Base-by-base conservation (phyloP, 768 basidiomycete genomes). In the Boletus reticuloceps region DNA sequence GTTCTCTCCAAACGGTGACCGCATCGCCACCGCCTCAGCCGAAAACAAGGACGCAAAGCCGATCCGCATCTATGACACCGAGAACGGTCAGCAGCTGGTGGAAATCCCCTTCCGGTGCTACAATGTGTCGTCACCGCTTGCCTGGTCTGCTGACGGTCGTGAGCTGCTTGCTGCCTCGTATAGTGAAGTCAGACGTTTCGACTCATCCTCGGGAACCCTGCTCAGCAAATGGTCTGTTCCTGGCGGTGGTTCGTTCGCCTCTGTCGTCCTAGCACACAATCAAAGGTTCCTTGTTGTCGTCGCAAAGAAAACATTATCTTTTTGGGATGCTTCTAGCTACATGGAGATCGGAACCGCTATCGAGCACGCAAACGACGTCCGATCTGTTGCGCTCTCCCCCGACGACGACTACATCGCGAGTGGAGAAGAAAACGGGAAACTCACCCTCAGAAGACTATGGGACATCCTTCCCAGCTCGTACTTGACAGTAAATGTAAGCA, bases 121-220 rank as follows among this genome's bases (percentile, higher is more conserved):
- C 12, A 4, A 16, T 4, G 4, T 7, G 4, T 17, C 42, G 1
- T 39, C 49, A 1, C 8, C 49, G 25, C 34, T 59, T 20, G 27
- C 37, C 22, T 59, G 55, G 58, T 51, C 50, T 0, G n/a, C 31
- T 11, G 50, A 60, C 10, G 50, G 60, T n/a, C 29, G 22, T 34
- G 32, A 53, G 8, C 16, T 60, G 2, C 53, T 52, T 16, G 44
- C 50, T 45, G 29, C 20, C 2, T 56, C 51, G 16, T 22, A 12
- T 2, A 19, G 47, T 10, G 22, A 38, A 46, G 49, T 36, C 41
- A 50, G 44, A 14, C 14, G 34, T 36, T 52, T 59, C 17, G 55
- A 59, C 5, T 7, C 48, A 3, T 57, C 51, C 9, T 53, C 47
- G 1, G 47, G 51, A 11, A 34, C 38, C 16, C 5, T 53, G 42